Evolutionary conservation across 139 green algal species (phyloP).

Genomic region (Mychonastes homosphaera): DNA sequence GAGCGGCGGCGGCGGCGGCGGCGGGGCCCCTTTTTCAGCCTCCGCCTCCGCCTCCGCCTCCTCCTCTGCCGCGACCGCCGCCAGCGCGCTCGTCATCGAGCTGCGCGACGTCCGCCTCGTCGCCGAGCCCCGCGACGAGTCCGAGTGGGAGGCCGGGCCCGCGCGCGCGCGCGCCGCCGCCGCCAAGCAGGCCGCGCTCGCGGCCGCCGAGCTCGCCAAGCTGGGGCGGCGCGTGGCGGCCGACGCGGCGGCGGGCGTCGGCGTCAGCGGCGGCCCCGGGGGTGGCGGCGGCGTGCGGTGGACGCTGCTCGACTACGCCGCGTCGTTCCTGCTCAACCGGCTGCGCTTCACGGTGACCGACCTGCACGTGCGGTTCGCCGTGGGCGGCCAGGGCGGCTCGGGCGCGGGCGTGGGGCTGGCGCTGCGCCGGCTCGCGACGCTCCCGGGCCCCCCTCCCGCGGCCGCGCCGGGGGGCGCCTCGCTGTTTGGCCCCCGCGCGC

Average conservation of each 20-base stretch:
- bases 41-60: too few species aligned
- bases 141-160: slow-evolving; percentile 43
- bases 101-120: slow-evolving; percentile 36
- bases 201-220: slow-evolving; percentile 58
- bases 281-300: slow-evolving; percentile 11
- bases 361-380: slow-evolving; percentile 57
- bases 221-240: slow-evolving; percentile 27
- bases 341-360: slow-evolving; percentile 58
- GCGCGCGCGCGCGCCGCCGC: slow-evolving; percentile 34
- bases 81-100: slow-evolving; percentile 36
- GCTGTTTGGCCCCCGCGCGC: slow-evolving; percentile 4
- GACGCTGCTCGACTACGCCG: slow-evolving; percentile 37
- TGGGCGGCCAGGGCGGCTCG: slow-evolving; percentile 6
- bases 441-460: background rate
- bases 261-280: background rate
- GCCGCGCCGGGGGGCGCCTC: background rate
- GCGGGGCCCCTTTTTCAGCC: too few species aligned
- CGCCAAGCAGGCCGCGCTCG: slow-evolving; percentile 62
- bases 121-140: slow-evolving; percentile 22
- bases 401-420: background rate
- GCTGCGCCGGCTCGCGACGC: background rate
- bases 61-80: too few species aligned
- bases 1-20: too few species aligned
- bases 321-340: slow-evolving; percentile 49
- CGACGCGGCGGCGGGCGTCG: background rate